Evolutionary conservation across 2,329 filamentous ascomycete species (phyloP).

Genomic region (Calonectria honghensis): DNA sequence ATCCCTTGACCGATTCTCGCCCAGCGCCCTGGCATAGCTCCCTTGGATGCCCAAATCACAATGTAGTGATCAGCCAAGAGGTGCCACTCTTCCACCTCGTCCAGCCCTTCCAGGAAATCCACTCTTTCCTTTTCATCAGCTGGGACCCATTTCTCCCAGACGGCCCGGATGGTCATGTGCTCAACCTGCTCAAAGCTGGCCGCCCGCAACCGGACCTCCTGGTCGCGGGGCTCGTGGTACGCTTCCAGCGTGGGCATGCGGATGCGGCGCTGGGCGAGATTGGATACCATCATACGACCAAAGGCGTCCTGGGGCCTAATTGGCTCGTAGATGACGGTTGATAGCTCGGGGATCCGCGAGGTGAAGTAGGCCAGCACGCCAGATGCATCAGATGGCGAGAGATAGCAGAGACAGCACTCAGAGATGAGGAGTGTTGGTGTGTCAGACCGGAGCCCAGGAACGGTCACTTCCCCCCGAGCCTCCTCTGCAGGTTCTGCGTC

Average conservation of each 20-base stretch:
- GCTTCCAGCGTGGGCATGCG: slow-evolving; percentile 86
- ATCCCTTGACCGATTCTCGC: slow-evolving; percentile 37
- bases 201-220: slow-evolving; percentile 78
- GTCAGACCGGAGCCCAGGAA: slow-evolving; percentile 69
- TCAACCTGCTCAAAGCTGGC: slow-evolving; percentile 76
- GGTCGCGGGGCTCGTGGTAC: slow-evolving; percentile 81
- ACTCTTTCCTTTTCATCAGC: slow-evolving; percentile 85
- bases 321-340: slow-evolving; percentile 90
- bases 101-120: slow-evolving; percentile 87
- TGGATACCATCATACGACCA: slow-evolving; percentile 92
- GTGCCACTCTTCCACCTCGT: slow-evolving; percentile 96
- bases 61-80: slow-evolving; percentile 92
- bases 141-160: slow-evolving; percentile 86
- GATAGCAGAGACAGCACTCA: slow-evolving; percentile 96
- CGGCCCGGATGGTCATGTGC: slow-evolving; percentile 69
- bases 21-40: slow-evolving; percentile 50
- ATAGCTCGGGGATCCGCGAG: slow-evolving; percentile 66
- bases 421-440: slow-evolving; percentile 91
- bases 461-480: slow-evolving; percentile 26
- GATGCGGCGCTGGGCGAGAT: slow-evolving; percentile 88
- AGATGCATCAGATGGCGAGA: slow-evolving; percentile 79
- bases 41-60: slow-evolving; percentile 89
- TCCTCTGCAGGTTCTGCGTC: slow-evolving; percentile 28
- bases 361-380: slow-evolving; percentile 80
- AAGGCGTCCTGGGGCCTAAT: slow-evolving; percentile 90